Conservation (phyloP, 1,284 basidiomycete species). For the Moesziomyces sp. region DNA sequence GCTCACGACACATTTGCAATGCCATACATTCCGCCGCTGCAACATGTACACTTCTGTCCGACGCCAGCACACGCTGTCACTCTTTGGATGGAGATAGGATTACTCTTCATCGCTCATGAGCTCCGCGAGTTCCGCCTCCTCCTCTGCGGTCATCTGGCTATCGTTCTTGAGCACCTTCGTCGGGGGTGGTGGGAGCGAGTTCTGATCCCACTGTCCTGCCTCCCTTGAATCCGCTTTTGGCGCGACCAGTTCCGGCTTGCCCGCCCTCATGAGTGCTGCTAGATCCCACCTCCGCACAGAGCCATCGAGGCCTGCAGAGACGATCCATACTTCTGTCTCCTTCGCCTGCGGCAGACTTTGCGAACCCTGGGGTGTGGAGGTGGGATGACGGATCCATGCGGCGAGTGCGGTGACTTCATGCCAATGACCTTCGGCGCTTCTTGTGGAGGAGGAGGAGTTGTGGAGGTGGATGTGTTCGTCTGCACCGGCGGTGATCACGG, state of each 20-base stretch:
- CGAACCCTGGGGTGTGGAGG: neutral
- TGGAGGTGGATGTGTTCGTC: slow-evolving; percentile 42
- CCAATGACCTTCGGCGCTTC: slow-evolving; percentile 54
- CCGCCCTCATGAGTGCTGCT: neutral
- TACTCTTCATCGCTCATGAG: slow-evolving; percentile 36
- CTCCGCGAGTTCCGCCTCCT: slow-evolving; percentile 59
- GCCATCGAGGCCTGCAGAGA: slow-evolving; percentile 52
- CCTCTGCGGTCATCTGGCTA: slow-evolving; percentile 49
- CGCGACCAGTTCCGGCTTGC: neutral
- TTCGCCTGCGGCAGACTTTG: neutral
- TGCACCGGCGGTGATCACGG: slow-evolving; percentile 21
- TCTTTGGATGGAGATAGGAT: neutral
- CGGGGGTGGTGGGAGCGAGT: slow-evolving; percentile 6
- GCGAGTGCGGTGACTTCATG: slow-evolving; percentile 49
- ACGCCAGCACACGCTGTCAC: no score
- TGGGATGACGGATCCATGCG: slow-evolving; percentile 20
- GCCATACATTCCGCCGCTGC: no score
- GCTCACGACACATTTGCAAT: no score
- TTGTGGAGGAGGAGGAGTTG: neutral
- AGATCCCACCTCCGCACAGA: slow-evolving; percentile 50
- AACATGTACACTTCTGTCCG: no score
- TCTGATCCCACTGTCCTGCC: slow-evolving; percentile 4
- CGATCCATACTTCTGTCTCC: slow-evolving; percentile 23
- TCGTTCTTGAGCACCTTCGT: neutral
- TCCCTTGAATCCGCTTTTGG: neutral